These are phyloP conservation scores for Arthrobotrys conoides DNA, from an alignment of 2,329 filamentous ascomycete species.

Conservation along the genomic window DNA sequence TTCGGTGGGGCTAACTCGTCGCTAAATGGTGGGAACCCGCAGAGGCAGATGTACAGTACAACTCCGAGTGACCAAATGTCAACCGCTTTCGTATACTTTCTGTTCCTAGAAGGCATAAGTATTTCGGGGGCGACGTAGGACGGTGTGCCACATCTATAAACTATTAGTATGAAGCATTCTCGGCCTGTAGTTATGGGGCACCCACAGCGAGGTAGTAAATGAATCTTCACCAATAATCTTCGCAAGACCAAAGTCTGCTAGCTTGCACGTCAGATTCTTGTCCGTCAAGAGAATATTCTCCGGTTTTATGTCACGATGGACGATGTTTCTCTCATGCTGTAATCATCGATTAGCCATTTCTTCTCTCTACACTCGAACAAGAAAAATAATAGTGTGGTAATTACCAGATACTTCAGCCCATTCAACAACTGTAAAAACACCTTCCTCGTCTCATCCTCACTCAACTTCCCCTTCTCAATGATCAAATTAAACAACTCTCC, in stretches of 20 bases:
- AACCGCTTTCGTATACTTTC: constrained; percentile 93
- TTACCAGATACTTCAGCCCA: constrained; percentile 92
- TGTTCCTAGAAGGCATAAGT: constrained; percentile 81
- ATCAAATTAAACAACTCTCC: constrained; percentile 98
- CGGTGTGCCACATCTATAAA: constrained; percentile 48
- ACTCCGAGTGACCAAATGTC: constrained; percentile 98
- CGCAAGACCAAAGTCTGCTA: constrained; percentile 95
- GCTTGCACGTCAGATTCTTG: constrained; percentile 86
- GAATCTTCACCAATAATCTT: constrained; percentile 99
- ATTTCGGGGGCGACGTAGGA: constrained; percentile 93
- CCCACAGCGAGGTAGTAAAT: constrained; percentile 90
- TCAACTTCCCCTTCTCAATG: constrained; percentile 88
- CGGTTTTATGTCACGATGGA: constrained; percentile 97
- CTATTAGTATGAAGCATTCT: constrained; percentile 17
- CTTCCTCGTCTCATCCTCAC: constrained; percentile 85
- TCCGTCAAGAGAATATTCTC: constrained; percentile 94
- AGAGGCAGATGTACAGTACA: constrained; percentile 95
- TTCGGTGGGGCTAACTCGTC: constrained; percentile 87
- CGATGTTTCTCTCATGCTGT: constrained; percentile 95
- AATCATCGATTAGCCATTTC: constrained; percentile 33
- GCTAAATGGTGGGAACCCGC: constrained; percentile 96
- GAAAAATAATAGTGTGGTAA: constrained; percentile 66
- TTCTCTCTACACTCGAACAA: not conserved
- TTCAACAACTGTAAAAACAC: constrained; percentile 93
- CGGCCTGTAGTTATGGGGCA: constrained; percentile 45